These are phyloP conservation scores for Collybia sp. DNA, from an alignment of 768 basidiomycete species.

Conservation along the genomic window DNA sequence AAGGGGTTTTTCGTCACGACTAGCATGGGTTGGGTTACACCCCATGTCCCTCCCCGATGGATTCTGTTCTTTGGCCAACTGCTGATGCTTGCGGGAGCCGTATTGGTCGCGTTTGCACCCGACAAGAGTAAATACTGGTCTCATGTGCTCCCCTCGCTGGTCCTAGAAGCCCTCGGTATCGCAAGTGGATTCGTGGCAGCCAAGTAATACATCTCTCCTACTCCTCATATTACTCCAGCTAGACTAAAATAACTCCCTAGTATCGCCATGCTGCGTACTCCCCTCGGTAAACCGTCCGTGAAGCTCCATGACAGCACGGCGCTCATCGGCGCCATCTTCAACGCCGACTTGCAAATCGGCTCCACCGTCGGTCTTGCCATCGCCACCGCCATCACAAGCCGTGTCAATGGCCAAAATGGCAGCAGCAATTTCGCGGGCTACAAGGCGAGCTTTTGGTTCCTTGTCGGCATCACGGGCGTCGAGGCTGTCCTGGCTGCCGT, in stretches of 20 bases:
- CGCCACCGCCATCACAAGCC: slow-evolving; percentile 20
- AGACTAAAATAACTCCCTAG: slow-evolving; percentile 13
- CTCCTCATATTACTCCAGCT: not conserved
- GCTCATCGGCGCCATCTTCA: slow-evolving; percentile 49
- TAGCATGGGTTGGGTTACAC: slow-evolving; percentile 33
- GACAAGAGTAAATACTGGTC: slow-evolving; percentile 36
- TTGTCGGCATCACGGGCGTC: slow-evolving; percentile 11
- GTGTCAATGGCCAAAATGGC: slow-evolving; percentile 21
- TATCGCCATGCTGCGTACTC: slow-evolving; percentile 43
- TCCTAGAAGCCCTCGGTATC: slow-evolving; percentile 33
- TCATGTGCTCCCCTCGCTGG: slow-evolving; percentile 39
- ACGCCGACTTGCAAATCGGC: slow-evolving; percentile 47
- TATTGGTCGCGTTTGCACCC: slow-evolving; percentile 33
- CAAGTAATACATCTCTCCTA: slow-evolving; percentile 26
- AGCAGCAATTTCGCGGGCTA: slow-evolving; percentile 6
- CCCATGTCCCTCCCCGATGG: slow-evolving; percentile 29
- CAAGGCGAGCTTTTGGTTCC: slow-evolving; percentile 12
- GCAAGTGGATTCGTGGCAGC: slow-evolving; percentile 39
- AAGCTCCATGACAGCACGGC: slow-evolving; percentile 13
- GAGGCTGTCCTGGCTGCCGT: slow-evolving; percentile 8
- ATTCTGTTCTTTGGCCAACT: slow-evolving; percentile 34
- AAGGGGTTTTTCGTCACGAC: slow-evolving; percentile 23
- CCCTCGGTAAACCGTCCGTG: slow-evolving; percentile 38
- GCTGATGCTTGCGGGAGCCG: slow-evolving; percentile 28
- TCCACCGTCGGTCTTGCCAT: slow-evolving; percentile 41